Evolutionary conservation across 139 green algal genomes (phyloP), one percentile per base, ranked within the genome.

Genomic region (Deuterostichococcus epilithicus): DNA sequence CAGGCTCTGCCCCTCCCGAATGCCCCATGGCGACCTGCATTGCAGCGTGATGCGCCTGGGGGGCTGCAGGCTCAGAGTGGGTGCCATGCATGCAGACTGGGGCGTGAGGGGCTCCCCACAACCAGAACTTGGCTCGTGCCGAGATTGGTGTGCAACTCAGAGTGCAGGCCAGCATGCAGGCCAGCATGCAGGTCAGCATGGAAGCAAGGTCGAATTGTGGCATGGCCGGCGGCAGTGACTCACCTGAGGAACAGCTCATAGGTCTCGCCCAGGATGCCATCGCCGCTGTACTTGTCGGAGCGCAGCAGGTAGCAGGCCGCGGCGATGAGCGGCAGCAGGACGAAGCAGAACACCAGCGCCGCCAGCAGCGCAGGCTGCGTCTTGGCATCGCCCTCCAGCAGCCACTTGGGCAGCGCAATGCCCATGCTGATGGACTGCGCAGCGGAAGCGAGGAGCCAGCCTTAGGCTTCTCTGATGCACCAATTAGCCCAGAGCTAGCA

Each of bases 361-460:
- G 60, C 85, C 74, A 98, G 79, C 75, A 97, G 87, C 10, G 94
- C 68, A 1, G 92, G 90, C 23, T 93, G 92, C 18, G 80, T 77
- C 74, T 93, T 90, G 38, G 85, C 88, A 84, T 97, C 93, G 73
- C 91, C 91, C 52, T 76, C 83, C 78, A 97, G 94, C 42, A 97
- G 87, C 90, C 90, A 97, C 42, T 92, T 82, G 3, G 94, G 94
- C 72, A 98, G 84, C 2, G 94, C 94, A 6, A 97, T 82, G 45
- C 89, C 88, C 26, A 96, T 81, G 73, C 89, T 88, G 65, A 93
- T 84, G 25, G 82, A 79, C 81, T 90, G 79, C 52, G 58, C 5
- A 25, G 1, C 35, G n/a, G 25, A 5, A 30, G 36, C 34, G 63
- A 34, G 15, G 13, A 30, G 38, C 23, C 42, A 52, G 42, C 8